Conservation (phyloP, 2,329 filamentous ascomycete species). For the Botryosphaeria agaves region DNA sequence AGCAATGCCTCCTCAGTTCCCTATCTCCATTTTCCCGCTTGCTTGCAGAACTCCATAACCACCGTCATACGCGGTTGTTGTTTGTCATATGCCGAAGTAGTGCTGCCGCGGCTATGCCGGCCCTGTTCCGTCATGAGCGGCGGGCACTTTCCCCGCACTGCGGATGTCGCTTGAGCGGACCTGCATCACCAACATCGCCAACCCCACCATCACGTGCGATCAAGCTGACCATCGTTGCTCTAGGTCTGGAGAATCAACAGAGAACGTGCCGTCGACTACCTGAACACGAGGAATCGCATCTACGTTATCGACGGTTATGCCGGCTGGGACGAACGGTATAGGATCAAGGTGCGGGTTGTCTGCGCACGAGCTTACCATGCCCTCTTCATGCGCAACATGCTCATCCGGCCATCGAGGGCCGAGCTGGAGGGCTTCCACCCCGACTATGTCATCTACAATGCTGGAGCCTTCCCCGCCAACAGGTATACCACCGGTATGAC, state of each 20-base stretch:
- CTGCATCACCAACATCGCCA: too few relatives aligned
- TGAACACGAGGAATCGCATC: conserved; percentile 97
- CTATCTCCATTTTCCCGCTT: conserved; percentile 4
- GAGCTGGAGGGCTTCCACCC: conserved; percentile 97
- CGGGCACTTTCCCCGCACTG: too few relatives aligned
- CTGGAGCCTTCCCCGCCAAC: conserved; percentile 95
- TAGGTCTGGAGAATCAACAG: conserved; percentile 99
- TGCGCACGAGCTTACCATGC: conserved; percentile 99
- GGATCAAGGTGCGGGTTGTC: conserved; percentile 92
- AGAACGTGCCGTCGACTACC: conserved; percentile 95
- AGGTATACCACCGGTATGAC: conserved; percentile 98
- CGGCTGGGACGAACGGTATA: conserved; percentile 97
- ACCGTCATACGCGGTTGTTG: too few relatives aligned
- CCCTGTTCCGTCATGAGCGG: too few relatives aligned
- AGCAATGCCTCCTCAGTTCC: conserved; percentile 5
- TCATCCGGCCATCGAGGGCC: conserved; percentile 80
- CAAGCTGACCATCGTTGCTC: conserved; percentile 1
- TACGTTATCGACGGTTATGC: conserved; percentile 96
- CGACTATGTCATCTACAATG: conserved; percentile 99
- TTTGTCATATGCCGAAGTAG: too few relatives aligned
- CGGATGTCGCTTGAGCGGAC: too few relatives aligned
- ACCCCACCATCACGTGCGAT: conserved; percentile 6
- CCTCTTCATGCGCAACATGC: conserved; percentile 99
- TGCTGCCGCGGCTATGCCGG: too few relatives aligned
- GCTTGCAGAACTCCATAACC: too few relatives aligned